Percentiles rank a stretch among this genome's conserved stretches.
Conservation (phyloP, 768 basidiomycete species). For the Asterophora lycoperdoides region DNA sequence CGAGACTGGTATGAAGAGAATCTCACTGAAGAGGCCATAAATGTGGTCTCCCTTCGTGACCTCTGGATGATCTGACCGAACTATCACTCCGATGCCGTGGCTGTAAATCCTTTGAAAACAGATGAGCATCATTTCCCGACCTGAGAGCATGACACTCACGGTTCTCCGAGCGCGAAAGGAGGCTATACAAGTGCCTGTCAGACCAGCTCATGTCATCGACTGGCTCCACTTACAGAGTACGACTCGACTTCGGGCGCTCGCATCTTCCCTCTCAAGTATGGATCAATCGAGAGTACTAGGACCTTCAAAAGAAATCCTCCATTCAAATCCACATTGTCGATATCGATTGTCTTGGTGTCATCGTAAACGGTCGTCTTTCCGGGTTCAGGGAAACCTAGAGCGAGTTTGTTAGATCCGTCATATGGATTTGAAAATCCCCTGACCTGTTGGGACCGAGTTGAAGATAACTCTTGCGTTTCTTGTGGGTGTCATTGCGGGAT, state of each 20-base stretch:
- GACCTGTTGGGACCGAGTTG: slow-evolving; percentile 3
- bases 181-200: slow-evolving; percentile 11
- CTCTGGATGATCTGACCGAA: slow-evolving; percentile 35
- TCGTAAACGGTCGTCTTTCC: slow-evolving; percentile 46
- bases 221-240: slow-evolving; percentile 22
- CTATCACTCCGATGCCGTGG: slow-evolving; percentile 40
- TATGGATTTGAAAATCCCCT: neutral
- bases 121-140: neutral
- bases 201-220: no score
- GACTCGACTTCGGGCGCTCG: slow-evolving; percentile 23
- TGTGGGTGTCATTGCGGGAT: slow-evolving; percentile 3
- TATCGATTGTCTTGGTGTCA: slow-evolving; percentile 42
- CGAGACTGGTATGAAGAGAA: slow-evolving; percentile 6
- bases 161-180: slow-evolving; percentile 29
- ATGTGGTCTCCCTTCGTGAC: slow-evolving; percentile 38
- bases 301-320: slow-evolving; percentile 49
- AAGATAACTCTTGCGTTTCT: slow-evolving; percentile 1
- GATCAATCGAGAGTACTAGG: slow-evolving; percentile 41
- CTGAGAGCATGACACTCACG: slow-evolving; percentile 24
- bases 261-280: slow-evolving; percentile 41
- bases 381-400: slow-evolving; percentile 37
- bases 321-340: slow-evolving; percentile 39
- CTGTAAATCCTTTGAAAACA: slow-evolving; percentile 21
- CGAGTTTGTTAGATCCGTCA: neutral
- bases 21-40: slow-evolving; percentile 28